Base-by-base conservation (phyloP, 164 flowering plant species). In the Annona squamosa region DNA sequence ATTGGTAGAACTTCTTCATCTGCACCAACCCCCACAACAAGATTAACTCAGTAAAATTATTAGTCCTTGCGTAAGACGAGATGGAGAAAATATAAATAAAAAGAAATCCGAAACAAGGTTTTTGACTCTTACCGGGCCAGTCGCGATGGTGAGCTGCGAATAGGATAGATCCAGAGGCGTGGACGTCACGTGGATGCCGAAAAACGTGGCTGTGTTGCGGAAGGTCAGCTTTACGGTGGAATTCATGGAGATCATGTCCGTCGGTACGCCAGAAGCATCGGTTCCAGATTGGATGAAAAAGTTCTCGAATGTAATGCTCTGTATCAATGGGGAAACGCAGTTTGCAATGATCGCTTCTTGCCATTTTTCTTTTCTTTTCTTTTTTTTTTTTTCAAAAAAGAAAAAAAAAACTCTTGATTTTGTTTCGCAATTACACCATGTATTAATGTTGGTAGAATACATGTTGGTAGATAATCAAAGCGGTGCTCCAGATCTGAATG, bases 201-300 rank as follows among this genome's bases (percentile, higher is more conserved):
- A 94, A 59, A 94, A 94, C 12, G 96, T 83, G n/a, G 91, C 98
- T 0, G 87, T 90, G 82, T 92, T 94, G 0, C 92, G 87, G 76
- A 82, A 94, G 1, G 79, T 77, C 77, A 94, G 72, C 67, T 80
- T 94, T 18, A 92, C 85, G 0, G 98, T 86, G 12, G 96, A 83
- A 73, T 94, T 94, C 82, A 88, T 65, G 71, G 94, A 76, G 44
- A 84, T 77, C 98, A 92, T 92, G 48, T 89, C 97, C 0, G 98
- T 94, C 0, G 96, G 90, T 10, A 94, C 97, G 3, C 98, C 97
- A 0, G 88, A 77, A 2, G 64, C n/a, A 79, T 94, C 98, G 0
- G 93, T 83, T 13, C 97, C 98, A 3, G 97, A 91, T 83, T 88
- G 93, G 67, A 94, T 77, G 64, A 76, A 74, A 71, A 94, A 81